Evolutionary conservation across 495 filamentous ascomycete species (phyloP), one percentile per base, ranked within the genome.

Genomic region (Oidiodendron maius): DNA sequence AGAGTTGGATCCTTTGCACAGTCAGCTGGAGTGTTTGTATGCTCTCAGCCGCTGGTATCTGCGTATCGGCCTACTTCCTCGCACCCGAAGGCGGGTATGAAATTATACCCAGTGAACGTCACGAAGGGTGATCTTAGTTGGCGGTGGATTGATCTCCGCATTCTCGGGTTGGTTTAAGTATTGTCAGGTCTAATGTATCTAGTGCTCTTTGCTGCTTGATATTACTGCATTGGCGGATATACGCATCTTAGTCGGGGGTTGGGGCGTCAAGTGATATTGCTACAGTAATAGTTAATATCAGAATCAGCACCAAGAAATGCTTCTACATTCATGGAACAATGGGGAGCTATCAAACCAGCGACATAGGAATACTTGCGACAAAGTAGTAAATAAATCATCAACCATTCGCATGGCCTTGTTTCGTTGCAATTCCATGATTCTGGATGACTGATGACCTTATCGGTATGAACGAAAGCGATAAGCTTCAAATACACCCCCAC

Each of bases 81-180:
- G 87, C 90, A 2, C 74, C 79, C 1, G 91, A 96, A 63, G 89
- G 84, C 47, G 89, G 86, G 9, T 96, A 96, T 67, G 86, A 93
- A 63, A 69, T 86, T 23, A 61, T 61, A 35, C 58, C 58, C 1
- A 61, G 56, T 30, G 55, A 61, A 25, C 36, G 58, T 38, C 17
- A 41, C 46, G 26, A 35, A 11, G 26, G 46, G 4, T 56, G 23
- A 55, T 28, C 17, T 35, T 21, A 4, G 21, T 30, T 15, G 11
- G 46, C 6, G 15, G 32, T 10, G 22, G 36, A 21, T 1, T 3
- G 24, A 21, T 48, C 10, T 30, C 10, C 30, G 23, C 23, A 40
- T 40, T 30, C 11, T 25, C 26, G 40, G 40, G n/a, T 18, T 42
- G 22, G 3, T 13, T n/a, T n/a, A n/a, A n/a, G n/a, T n/a, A n/a